Percentiles rank a stretch among this genome's conserved stretches.
phyloP scores from a whole-genome alignment of 2,329 filamentous ascomycete species.

The Chalaropsis ovoidea region DNA sequence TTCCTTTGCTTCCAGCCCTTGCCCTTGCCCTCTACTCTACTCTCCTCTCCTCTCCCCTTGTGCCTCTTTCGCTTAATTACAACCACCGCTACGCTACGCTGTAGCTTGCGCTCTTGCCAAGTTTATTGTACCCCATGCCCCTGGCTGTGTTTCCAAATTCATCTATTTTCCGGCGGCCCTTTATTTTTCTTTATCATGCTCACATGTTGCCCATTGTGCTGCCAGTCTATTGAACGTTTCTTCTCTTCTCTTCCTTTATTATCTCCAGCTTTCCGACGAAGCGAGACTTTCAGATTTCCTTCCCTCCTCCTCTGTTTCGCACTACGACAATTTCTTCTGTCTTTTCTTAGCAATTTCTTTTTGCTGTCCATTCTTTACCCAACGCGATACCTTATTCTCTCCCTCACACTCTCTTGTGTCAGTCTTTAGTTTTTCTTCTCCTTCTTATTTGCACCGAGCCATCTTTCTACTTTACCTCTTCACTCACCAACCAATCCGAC shows the following conservation, averaged over 20 bases:
- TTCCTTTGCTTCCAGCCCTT: background rate
- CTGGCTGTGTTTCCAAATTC: constrained; percentile 4
- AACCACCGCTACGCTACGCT: constrained; percentile 7
- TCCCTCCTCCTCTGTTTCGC: constrained; percentile 28
- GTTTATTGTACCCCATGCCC: background rate
- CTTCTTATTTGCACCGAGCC: background rate
- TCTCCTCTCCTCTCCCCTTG: background rate
- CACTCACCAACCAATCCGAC: background rate
- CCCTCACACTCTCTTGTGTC: constrained; percentile 6
- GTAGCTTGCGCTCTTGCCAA: background rate
- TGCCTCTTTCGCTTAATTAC: constrained; percentile 14
- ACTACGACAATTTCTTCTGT: background rate
- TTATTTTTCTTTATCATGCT: constrained; percentile 8
- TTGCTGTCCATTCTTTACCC: constrained; percentile 16
- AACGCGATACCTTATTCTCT: background rate
- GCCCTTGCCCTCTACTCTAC: background rate
- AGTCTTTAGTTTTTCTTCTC: constrained; percentile 3
- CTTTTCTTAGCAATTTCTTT: constrained; percentile 18
- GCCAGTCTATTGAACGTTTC: background rate
- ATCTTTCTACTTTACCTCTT: constrained; percentile 20
- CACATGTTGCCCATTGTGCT: constrained; percentile 10
- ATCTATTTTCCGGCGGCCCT: constrained; percentile 13
- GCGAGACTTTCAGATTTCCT: background rate
- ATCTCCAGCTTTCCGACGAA: constrained; percentile 15
- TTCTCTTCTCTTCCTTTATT: constrained; percentile 17